Evolutionary conservation across 768 basidiomycete genomes (phyloP), one percentile per base, ranked within the genome.

Genomic region (Plicaturopsis crispa): DNA sequence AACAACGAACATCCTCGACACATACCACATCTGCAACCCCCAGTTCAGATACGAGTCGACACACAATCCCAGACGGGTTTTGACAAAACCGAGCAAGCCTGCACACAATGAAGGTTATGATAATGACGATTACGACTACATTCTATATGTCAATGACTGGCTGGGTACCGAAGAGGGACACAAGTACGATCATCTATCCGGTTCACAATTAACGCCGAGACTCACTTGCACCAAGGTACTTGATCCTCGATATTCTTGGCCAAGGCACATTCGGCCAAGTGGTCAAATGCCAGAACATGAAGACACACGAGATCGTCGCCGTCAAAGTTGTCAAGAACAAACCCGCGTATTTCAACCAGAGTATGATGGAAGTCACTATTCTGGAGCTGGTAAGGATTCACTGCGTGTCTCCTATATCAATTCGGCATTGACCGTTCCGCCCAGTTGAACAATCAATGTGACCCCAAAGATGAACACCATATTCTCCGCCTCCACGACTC

Each of bases 311-410:
- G 57, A 89, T 98, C 39, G 91, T 96, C 31, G 96, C 96, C 17
- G 96, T 99, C 44, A 99, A 98, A 63, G 96, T 99, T 6, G 91
- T 99, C 48, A 99, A 99, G 70, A 99, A 99, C 63, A 99, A 98
- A 62, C 96, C 94, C 4, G 96, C 96, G 1, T 99, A 99, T 67
- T 92, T 96, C 62, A 97, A 98, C 56, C 96, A 99, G 64, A 90
- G 86, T 60, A 97, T 96, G 87, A 99, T 99, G 96, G 96, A 99
- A 62, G 94, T 98, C 19, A 96, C 92, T 1, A 98, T 99, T 44
- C 69, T 99, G 32, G 91, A 98, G 58, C 66, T 98, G 63, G 93
- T 93, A 39, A 44, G 87, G 73, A 5, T 31, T n/a, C 40, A 36
- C 22, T 35, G 33, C 4, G 10, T 24, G 20, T n/a, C n/a, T n/a